Evolutionary conservation across 192 early-diverging fungal genomes (phyloP).

Genomic region (Endogone sp.): DNA sequence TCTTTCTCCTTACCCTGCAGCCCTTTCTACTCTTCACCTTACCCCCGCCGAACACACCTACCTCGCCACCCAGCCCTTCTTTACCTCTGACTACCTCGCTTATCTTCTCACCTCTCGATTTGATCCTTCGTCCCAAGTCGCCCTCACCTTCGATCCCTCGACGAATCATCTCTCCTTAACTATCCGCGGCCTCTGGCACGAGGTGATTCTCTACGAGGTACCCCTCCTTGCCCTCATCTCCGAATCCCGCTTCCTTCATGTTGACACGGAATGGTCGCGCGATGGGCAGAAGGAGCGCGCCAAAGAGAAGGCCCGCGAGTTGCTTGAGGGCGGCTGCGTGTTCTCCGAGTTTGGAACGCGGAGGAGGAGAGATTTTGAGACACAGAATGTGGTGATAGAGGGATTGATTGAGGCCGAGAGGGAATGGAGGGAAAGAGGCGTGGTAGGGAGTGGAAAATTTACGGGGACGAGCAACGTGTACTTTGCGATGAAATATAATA

Average conservation of each 20-base stretch:
- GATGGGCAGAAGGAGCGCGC: constrained; percentile 54
- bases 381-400: constrained; percentile 60
- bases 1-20: no score
- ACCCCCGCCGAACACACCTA: constrained; percentile 36
- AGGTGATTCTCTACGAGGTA: constrained; percentile 77
- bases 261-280: constrained; percentile 68
- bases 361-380: constrained; percentile 59
- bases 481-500: constrained; percentile 46
- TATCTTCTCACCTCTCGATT: constrained; percentile 60
- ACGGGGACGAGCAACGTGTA: constrained; percentile 72
- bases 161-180: constrained; percentile 35
- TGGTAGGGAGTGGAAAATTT: constrained; percentile 35
- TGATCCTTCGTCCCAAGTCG: constrained; percentile 43
- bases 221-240: constrained; percentile 64
- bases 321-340: constrained; percentile 52
- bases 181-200: constrained; percentile 60
- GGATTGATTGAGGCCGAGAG: constrained; percentile 25
- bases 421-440: constrained; percentile 9
- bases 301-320: constrained; percentile 37
- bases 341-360: constrained; percentile 83
- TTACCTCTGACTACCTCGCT: constrained; percentile 50
- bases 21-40: constrained; percentile 6
- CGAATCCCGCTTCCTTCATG: constrained; percentile 63
- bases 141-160: constrained; percentile 15
- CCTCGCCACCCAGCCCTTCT: constrained; percentile 44